Base-by-base conservation (phyloP, 495 filamentous ascomycete genomes). In the Cercophora newfieldiana region DNA sequence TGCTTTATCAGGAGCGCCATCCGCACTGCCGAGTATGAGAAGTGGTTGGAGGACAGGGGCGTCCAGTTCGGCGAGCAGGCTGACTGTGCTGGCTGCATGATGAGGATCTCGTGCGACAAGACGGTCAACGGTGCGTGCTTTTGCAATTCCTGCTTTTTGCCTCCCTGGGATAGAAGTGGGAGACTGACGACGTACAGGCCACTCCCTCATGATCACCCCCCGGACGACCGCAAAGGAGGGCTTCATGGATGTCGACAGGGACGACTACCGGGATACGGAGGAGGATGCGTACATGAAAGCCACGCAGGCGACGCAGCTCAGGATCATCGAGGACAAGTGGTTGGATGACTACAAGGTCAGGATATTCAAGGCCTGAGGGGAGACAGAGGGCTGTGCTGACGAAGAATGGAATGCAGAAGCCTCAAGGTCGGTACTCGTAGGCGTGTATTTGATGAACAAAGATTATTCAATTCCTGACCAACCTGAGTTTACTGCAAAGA, bases 71-170 rank as follows among this genome's bases (percentile, higher is more conserved):
- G 72, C 16, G 69, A 69, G 26, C 71, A 66, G 30, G 71, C 66
- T 29, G 72, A 75, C 47, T 66, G 68, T 5, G 71, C 72, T 14
- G 64, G 54, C 26, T 73, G 71, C 53, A 73, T 78, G 67, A 75
- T 78, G 71, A 71, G 67, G 51, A 70, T 77, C 54, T 72, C 75
- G 12, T 68, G 68, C 12, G 75, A 78, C 66, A 60, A 70, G 49
- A 70, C 68, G 7, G 72, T 78, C 26, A 77, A 76, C 54, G 76
- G 74, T 75, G 37, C 0, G 61, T 57, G 3, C 37, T 14, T 16
- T 5, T 2, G 18, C 10, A 44, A 12, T 33, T 5, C 31, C 10
- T 6, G 2, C n/a, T 12, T 44, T 28, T 25, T 3, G 22, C 28
- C 4, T 12, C 6, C 0, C 3, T 26, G 29, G 28, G 12, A 18